phyloP scores from a whole-genome alignment of 2,329 filamentous ascomycete genomes.

The Dactylellina haptotyla region DNA sequence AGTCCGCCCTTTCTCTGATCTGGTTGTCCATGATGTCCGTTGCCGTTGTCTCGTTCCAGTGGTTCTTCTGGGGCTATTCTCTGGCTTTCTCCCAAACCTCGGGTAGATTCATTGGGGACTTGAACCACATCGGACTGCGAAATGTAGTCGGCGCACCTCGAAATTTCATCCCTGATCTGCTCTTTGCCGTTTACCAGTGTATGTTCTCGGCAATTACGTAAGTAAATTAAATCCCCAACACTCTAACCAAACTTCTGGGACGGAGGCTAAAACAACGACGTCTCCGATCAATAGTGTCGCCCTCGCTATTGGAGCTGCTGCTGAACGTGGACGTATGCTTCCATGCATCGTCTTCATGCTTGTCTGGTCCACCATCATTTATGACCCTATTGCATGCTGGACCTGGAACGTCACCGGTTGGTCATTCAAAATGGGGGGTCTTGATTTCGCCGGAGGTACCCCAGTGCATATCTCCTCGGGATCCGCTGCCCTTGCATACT shows the following conservation, averaged over 20 bases:
- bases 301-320: constrained; percentile 83
- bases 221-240: constrained; percentile 61
- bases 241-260: constrained; percentile 20
- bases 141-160: constrained; percentile 79
- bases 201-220: constrained; percentile 91
- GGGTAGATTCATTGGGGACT: constrained; percentile 78
- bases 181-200: constrained; percentile 87
- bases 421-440: constrained; percentile 79
- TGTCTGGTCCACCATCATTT: constrained; percentile 87
- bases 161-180: constrained; percentile 76
- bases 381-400: constrained; percentile 94
- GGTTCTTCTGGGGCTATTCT: constrained; percentile 96
- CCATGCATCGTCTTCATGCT: constrained; percentile 93
- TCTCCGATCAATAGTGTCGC: constrained; percentile 70
- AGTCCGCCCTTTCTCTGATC: constrained; percentile 86
- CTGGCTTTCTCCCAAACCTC: constrained; percentile 82
- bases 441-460: constrained; percentile 90
- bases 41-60: constrained; percentile 84
- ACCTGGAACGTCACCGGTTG: constrained; percentile 88
- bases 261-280: constrained; percentile 29
- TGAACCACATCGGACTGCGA: constrained; percentile 81
- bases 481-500: constrained; percentile 84
- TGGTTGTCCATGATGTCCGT: constrained; percentile 85
- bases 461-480: constrained; percentile 90
- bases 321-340: constrained; percentile 86